Percentiles rank a stretch among this genome's conserved stretches.
Conservation (phyloP, 2,329 filamentous ascomycete genomes). For the Pseudogymnoascus sp. region DNA sequence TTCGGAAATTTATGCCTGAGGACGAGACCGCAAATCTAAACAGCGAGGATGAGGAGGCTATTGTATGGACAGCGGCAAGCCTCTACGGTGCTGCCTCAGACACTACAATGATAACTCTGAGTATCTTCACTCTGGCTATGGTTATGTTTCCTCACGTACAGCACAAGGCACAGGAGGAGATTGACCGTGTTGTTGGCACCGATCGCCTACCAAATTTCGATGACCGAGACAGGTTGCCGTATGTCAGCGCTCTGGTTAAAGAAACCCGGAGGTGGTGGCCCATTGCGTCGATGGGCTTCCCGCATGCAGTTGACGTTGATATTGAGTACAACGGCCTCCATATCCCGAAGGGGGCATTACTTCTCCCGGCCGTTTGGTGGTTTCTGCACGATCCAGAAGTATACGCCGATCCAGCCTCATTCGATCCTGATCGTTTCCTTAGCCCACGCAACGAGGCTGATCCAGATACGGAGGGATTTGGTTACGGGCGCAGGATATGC, state of each 20-base stretch:
- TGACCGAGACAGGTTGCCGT: slow-evolving; percentile 38
- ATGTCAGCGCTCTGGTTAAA: slow-evolving; percentile 39
- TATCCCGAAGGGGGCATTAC: slow-evolving; percentile 44
- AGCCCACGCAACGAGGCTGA: slow-evolving; percentile 38
- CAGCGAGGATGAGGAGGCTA: slow-evolving; percentile 12
- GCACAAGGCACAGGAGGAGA: slow-evolving; percentile 31
- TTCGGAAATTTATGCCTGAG: slow-evolving; percentile 7
- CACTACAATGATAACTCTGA: slow-evolving; percentile 12
- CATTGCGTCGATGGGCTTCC: slow-evolving; percentile 42
- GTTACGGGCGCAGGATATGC: slow-evolving; percentile 47
- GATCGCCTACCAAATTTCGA: slow-evolving; percentile 40
- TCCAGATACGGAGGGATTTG: slow-evolving; percentile 42
- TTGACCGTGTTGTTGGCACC: slow-evolving; percentile 43
- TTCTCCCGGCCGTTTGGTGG: slow-evolving; percentile 5
- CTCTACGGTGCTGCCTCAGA: slow-evolving; percentile 15
- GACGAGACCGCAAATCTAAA: not conserved
- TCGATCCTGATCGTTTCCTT: slow-evolving; percentile 39
- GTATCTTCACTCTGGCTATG: slow-evolving; percentile 14
- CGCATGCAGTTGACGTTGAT: slow-evolving; percentile 45
- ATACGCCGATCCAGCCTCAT: slow-evolving; percentile 37
- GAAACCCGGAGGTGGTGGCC: slow-evolving; percentile 42
- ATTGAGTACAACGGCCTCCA: slow-evolving; percentile 49
- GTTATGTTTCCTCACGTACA: slow-evolving; percentile 16
- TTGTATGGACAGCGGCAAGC: slow-evolving; percentile 12
- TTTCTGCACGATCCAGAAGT: slow-evolving; percentile 25